phyloP scores from a whole-genome alignment of 345 rosid genomes.

The Anastatica hierochuntica region DNA sequence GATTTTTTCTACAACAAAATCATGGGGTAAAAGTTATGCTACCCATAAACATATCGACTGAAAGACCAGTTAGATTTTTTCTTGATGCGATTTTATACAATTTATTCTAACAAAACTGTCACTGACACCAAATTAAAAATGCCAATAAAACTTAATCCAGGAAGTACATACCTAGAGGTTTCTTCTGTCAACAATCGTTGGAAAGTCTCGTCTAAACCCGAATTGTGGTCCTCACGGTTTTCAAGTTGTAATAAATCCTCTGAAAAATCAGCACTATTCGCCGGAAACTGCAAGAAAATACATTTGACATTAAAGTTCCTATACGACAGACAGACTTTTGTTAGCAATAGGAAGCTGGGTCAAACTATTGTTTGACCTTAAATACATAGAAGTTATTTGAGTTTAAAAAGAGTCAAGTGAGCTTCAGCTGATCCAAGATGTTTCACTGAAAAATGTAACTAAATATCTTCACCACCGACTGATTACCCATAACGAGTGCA shows the following conservation, averaged over 20 bases:
- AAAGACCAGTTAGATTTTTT: no score
- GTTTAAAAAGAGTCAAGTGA: constrained; percentile 2
- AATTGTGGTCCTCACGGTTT: constrained; percentile 45
- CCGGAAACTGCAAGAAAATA: constrained; percentile 74
- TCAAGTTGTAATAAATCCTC: constrained; percentile 49
- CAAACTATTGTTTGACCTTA: constrained; percentile 3
- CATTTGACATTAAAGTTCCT: constrained; percentile 8
- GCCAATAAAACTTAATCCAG: constrained; percentile 1
- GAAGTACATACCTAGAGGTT: constrained; percentile 45
- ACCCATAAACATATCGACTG: constrained; percentile 5
- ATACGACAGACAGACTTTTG: background rate
- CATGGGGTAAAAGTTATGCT: constrained; percentile 3
- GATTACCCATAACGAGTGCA: constrained; percentile 2
- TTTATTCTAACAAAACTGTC: background rate
- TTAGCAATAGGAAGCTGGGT: background rate
- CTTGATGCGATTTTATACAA: background rate
- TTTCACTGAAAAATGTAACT: background rate
- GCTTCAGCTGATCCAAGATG: constrained; percentile 8
- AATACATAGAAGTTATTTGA: background rate
- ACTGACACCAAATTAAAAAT: background rate
- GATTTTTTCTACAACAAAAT: constrained; percentile 4
- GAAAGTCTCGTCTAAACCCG: constrained; percentile 44
- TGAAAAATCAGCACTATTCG: constrained; percentile 40
- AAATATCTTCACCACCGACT: constrained; percentile 9
- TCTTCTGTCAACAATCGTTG: constrained; percentile 49